Evolutionary conservation across 306 rosid genomes (phyloP), one percentile per base, ranked within the genome.

Genomic region (Glycine tomentella): DNA sequence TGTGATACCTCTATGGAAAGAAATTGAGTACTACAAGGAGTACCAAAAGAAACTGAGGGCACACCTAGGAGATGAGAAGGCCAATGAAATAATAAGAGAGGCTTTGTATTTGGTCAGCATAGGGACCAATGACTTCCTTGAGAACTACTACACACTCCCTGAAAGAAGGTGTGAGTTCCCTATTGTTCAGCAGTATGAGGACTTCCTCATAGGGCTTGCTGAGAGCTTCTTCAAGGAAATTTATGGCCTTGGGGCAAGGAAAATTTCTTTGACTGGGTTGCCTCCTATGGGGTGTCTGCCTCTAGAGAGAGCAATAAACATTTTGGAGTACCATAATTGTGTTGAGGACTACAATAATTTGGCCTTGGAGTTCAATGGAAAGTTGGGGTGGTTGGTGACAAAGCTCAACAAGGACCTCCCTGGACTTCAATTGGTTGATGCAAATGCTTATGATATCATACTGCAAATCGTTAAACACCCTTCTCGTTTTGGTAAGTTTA

Each of bases 201-300:
- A 92, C 82, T 92, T 87, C 50, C 76, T 92, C 3, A 76, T 88
- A 13, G 82, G 79, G 2, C 56, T 90, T 14, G 94, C 94, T 13
- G 86, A 77, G 2, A 68, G 68, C n/a, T 90, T 90, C 69, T 64
- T 88, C 0, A 77, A 58, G 79, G 78, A 85, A 9, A 69, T 92
- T 3, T 88, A 92, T 62, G 75, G 4, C 12, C 86, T 88, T 0
- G 92, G 92, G 34, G 97, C 88, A 25, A 83, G 89, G 82, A 90
- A 86, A 56, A 82, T 90, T 48, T 81, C 91, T n/a, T 82, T 92
- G 0, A 82, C 91, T 8, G 94, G 92, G 61, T 66, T 83, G 14
- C 88, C 89, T 76, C 94, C 94, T 0, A 87, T 88, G 92, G 94
- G 94, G 69, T 92, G 97, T 73, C 69, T 92, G 63, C 97, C 92